Conservation (phyloP, 2,329 filamentous ascomycete species). For the Elsinoe fawcettii region DNA sequence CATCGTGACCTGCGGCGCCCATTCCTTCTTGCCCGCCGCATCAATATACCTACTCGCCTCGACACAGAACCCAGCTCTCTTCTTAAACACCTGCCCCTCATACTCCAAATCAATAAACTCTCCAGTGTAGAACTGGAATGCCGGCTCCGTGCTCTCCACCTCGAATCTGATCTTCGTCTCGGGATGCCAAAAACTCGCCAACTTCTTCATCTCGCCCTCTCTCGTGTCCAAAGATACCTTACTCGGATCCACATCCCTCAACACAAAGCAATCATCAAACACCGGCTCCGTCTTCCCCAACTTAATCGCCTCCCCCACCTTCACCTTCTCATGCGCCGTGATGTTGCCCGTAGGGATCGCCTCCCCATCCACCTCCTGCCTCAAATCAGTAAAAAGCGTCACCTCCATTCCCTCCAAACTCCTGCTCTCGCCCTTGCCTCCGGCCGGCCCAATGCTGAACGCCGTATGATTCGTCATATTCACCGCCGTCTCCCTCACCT, state of each 20-base stretch:
- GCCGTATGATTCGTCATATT: slow-evolving; percentile 95
- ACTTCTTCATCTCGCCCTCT: slow-evolving; percentile 52
- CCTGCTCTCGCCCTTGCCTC: not conserved
- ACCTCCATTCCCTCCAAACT: slow-evolving; percentile 52
- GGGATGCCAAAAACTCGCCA: slow-evolving; percentile 67
- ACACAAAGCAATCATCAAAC: slow-evolving; percentile 86
- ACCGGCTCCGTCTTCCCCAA: slow-evolving; percentile 64
- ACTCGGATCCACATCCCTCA: slow-evolving; percentile 52
- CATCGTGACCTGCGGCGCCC: slow-evolving; percentile 69
- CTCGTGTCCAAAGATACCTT: slow-evolving; percentile 46
- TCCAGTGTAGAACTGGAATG: slow-evolving; percentile 95
- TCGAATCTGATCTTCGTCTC: slow-evolving; percentile 71
- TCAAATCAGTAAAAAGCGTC: slow-evolving; percentile 50
- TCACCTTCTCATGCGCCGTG: slow-evolving; percentile 55
- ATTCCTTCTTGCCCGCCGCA: slow-evolving; percentile 71
- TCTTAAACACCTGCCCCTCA: slow-evolving; percentile 48
- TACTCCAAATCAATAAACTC: slow-evolving; percentile 71
- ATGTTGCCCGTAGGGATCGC: slow-evolving; percentile 69
- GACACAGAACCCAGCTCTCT: slow-evolving; percentile 74
- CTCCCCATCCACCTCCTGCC: slow-evolving; percentile 65
- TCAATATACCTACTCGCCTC: slow-evolving; percentile 91
- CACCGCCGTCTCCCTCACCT: slow-evolving; percentile 80
- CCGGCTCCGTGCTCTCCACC: slow-evolving; percentile 83
- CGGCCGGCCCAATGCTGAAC: not conserved
- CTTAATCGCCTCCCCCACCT: slow-evolving; percentile 59